Base-by-base conservation (phyloP, 2,329 filamentous ascomycete species). In the Aphanocladium album region DNA sequence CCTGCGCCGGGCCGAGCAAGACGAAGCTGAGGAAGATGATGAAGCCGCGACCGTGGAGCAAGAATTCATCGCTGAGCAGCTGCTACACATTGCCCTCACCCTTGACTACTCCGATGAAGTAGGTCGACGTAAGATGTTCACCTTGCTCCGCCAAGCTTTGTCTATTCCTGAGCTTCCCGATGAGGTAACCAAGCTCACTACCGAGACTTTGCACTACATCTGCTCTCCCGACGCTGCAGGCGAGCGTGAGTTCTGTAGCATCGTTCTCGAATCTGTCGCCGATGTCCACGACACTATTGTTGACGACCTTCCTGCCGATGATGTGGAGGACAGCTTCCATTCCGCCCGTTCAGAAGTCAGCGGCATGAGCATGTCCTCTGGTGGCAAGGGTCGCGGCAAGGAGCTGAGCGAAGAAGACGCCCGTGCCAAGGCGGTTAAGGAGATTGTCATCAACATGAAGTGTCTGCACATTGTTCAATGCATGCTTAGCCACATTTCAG, bases 81-180 rank as follows among this genome's bases (percentile, higher is more conserved):
- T 99, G 61, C 85, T 99, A 39, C 89, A 97, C 68, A 96, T 99
- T 70, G 90, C 91, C 5, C 82, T 93, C 62, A 96, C 91, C 1
- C 83, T 98, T 55, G 95, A 99, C 74, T 99, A 98, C 74, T 93
- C 91, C n/a, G 95, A 99, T 70, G 95, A 98, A 74, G 90, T 96
- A 64, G 95, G 95, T 54, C 86, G 95, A 65, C 84, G 93, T 62
- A 96, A 96, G 77, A 98, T 99, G 92, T 97, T 96, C 72, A 87
- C 90, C 19, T 82, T 98, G 37, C 83, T 98, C 62, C 85, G 95
- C 60, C 91, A 96, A 71, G 89, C 89, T 1, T 79, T 99, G 17
- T 92, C 92, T 0, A 88, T 93, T 57, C 86, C 93, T 3, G 90
- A 96, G 67, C 81, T 99, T 2, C 93, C 95, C 0, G 93, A 99